Base-by-base conservation (phyloP, 1,284 basidiomycete genomes). In the Naganishia albida region DNA sequence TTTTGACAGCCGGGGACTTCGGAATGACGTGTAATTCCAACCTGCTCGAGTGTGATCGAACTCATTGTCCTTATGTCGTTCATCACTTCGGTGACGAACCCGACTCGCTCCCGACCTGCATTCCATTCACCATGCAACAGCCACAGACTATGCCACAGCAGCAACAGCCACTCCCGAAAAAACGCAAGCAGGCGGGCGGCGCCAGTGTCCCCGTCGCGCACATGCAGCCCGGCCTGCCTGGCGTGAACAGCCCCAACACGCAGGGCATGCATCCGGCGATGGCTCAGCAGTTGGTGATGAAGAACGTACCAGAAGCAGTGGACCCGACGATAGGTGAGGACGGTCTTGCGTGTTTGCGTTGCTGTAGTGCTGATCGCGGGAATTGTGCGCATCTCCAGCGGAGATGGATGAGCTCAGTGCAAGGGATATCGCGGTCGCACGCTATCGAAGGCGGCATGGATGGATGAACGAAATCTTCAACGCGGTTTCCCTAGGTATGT, bases 391-490 rank as follows among this genome's bases (percentile, higher is more conserved):
- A 13, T 52, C 4, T n/a, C 15, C n/a, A 60, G 57, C 57, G 34
- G 67, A 65, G 39, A 44, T 68, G 46, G 54, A 64, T 10, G 62
- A 65, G 18, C 39, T 68, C 25, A 68, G 59, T 8, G 59, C 67
- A 26, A 62, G 53, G 40, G 67, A 65, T 54, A 59, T 68, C 59
- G 67, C 67, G 15, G 20, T 63, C 38, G 63, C 63, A 10, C 51
- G 67, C 18, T 68, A 65, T 54, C 63, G 64, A 10, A 49, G 52
- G 44, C 43, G 63, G 46, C 64, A 68, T 50, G 63, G 42, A 40
- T 59, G 60, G 48, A 68, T 68, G 67, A 65, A 68, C 43, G 67
- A 68, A 56, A 53, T 68, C 46, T 62, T 68, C 28, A 53, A 56
- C 48, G 59, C 67, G 15, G 43, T 60, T 23, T 60, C 57, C 7